Base-by-base conservation (phyloP, 225 moss, liverwort and hornwort species). In the Takakia lepidozioides region DNA sequence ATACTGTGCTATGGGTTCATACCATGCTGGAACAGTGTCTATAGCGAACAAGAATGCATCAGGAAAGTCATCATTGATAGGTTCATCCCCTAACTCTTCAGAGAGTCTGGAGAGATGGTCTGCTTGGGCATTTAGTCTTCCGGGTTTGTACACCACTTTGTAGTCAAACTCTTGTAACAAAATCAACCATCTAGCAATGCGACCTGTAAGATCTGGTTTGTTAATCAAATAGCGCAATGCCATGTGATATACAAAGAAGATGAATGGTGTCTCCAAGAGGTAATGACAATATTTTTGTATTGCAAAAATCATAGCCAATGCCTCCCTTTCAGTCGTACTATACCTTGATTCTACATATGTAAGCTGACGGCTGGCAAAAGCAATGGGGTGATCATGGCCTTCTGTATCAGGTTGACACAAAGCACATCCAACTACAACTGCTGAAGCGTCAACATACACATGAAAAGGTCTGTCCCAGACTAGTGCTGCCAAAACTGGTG, bases 81-180 rank as follows among this genome's bases (percentile, higher is more conserved):
- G 27, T 10, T 2, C 3, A 29, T 3, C 10, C 3, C 29, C 34
- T n/a, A 3, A 2, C 15, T 51, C 24, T 0, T 13, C 19, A 27
- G 29, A 32, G 5, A 55, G 10, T 27, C 54, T 39, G 25, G 58
- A 58, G 15, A 58, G 25, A 35, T 46, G 46, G 37, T 58, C 58
- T 1, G 21, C 58, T 35, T 48, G 30, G 3, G 2, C 7, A 25
- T 58, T 47, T 16, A 47, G 30, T 5, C 29, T 48, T 1, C 58
- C 58, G 2, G 35, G 46, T 11, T 46, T 46, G 29, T 47, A 48
- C 8, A 18, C 46, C 16, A 58, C 58, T 25, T 6, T 14, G n/a
- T 46, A 46, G 8, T 39, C 42, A 15, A 40, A 56, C 5, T 40
- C 55, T 43, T 24, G 14, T 2, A 56, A 15, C 1, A 40, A 24